phyloP scores from a whole-genome alignment of 495 filamentous ascomycete genomes.

The Echria macrotheca region DNA sequence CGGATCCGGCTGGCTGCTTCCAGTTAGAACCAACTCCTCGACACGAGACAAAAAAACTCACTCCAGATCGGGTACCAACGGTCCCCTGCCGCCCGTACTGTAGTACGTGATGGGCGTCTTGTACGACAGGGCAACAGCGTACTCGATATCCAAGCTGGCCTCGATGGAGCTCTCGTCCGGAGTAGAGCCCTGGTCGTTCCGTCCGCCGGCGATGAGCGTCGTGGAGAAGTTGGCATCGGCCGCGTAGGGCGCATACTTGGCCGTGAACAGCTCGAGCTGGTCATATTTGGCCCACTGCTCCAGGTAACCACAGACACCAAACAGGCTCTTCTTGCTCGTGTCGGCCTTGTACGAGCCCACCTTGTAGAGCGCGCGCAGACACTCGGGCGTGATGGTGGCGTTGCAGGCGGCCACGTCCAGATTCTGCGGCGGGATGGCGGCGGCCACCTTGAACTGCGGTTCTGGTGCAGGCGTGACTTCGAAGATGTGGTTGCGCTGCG shows the following conservation, averaged over 20 bases:
- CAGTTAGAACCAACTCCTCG: too few species aligned
- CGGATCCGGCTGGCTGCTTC: constrained; percentile 44
- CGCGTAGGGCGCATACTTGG: constrained; percentile 31
- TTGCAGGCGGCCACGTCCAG: constrained; percentile 44
- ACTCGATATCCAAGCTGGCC: constrained; percentile 71
- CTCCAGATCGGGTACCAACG: constrained; percentile 13
- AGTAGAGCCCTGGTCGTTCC: constrained; percentile 46
- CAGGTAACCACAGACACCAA: constrained; percentile 56
- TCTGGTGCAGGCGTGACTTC: background rate
- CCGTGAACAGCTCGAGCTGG: constrained; percentile 20
- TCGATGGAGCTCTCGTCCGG: constrained; percentile 45
- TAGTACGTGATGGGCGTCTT: constrained; percentile 60
- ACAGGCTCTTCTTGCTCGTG: constrained; percentile 38
- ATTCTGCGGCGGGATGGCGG: constrained; percentile 10
- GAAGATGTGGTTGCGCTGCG: constrained; percentile 10
- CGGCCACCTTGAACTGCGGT: background rate
- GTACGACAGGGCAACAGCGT: constrained; percentile 52
- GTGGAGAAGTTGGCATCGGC: constrained; percentile 50
- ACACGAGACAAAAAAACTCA: too few species aligned
- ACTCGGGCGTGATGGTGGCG: constrained; percentile 50
- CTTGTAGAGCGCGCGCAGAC: constrained; percentile 57
- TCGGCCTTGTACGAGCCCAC: constrained; percentile 44
- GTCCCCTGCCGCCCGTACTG: constrained; percentile 52
- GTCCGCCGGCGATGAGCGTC: constrained; percentile 49
- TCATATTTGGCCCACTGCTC: constrained; percentile 37